A percentile compares a stretch with the other conserved stretches of the same genome.
phyloP scores from a whole-genome alignment of 495 filamentous ascomycete species.

The Hypoxylon cercidicola region DNA sequence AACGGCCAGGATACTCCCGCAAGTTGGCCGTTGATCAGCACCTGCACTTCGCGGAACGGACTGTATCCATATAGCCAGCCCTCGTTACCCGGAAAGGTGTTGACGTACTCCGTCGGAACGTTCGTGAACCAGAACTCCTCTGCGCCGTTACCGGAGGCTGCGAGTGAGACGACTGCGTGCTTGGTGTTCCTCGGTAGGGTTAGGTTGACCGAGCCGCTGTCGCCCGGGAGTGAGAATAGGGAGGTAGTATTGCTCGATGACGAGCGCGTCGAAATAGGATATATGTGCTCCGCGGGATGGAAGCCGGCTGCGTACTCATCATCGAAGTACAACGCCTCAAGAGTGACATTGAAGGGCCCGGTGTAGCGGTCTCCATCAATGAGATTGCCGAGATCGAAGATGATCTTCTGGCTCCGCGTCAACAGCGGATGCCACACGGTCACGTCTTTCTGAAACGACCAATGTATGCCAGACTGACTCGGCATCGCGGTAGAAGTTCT shows the following conservation, averaged over 20 bases:
- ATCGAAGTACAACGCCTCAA: conserved; percentile 81
- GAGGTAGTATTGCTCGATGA: conserved; percentile 66
- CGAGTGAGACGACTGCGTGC: conserved; percentile 79
- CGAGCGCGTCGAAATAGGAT: conserved; percentile 76
- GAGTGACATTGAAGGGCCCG: conserved; percentile 79
- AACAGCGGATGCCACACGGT: conserved; percentile 76
- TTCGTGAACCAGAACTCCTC: conserved; percentile 96
- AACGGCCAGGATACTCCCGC: conserved; percentile 89
- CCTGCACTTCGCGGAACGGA: conserved; percentile 84
- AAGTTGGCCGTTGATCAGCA: conserved; percentile 77
- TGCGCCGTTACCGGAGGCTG: conserved; percentile 76
- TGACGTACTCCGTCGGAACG: conserved; percentile 70
- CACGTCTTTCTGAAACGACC: conserved; percentile 88
- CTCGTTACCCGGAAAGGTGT: conserved; percentile 67
- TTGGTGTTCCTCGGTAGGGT: conserved; percentile 68
- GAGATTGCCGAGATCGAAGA: conserved; percentile 86
- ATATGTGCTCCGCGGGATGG: conserved; percentile 69
- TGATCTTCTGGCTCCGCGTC: conserved; percentile 73
- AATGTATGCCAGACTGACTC: conserved; percentile 72
- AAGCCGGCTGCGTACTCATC: conserved; percentile 44
- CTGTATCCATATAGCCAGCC: conserved; percentile 74
- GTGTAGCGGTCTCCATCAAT: conserved; percentile 78
- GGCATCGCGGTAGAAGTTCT: conserved; percentile 91
- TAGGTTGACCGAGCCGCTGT: conserved; percentile 70
- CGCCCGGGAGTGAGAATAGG: conserved; percentile 73